A percentile compares a stretch with the other conserved stretches of the same genome.
Conservation (phyloP, 495 filamentous ascomycete genomes). For the Lentithecium fluviatile region DNA sequence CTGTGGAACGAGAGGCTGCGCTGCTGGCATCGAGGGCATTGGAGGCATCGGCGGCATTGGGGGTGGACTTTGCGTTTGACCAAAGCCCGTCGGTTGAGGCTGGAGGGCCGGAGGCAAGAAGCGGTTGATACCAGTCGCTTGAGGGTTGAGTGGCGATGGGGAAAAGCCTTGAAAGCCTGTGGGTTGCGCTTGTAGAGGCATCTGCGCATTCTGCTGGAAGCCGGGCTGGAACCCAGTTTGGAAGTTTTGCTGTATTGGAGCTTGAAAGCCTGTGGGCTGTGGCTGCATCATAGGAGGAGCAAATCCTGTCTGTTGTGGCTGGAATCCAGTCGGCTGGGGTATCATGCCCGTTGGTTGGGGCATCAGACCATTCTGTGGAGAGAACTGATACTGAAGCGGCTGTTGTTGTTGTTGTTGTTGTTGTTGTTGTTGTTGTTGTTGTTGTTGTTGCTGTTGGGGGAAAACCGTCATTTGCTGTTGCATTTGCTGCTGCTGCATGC, state of each 20-base stretch:
- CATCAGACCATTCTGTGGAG: constrained; percentile 33
- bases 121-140: constrained; percentile 54
- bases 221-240: constrained; percentile 40
- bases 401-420: too few relatives aligned
- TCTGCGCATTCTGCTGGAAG: constrained; percentile 53
- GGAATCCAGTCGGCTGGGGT: neutral
- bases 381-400: constrained; percentile 25
- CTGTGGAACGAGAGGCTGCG: constrained; percentile 70
- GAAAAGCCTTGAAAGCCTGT: constrained; percentile 47
- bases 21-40: constrained; percentile 50
- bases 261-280: constrained; percentile 42
- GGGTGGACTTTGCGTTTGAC: constrained; percentile 21
- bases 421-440: too few relatives aligned
- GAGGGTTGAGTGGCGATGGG: constrained; percentile 45
- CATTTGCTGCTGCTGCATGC: constrained; percentile 59
- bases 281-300: constrained; percentile 31
- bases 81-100: constrained; percentile 53
- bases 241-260: constrained; percentile 43
- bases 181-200: constrained; percentile 49
- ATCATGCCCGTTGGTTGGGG: constrained; percentile 31
- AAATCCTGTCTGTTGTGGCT: constrained; percentile 55
- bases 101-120: constrained; percentile 49
- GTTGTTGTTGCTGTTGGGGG: constrained; percentile 27
- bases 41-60: constrained; percentile 44
- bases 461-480: constrained; percentile 50